Evolutionary conservation across 495 filamentous ascomycete species (phyloP).

Genomic region (Monascus purpureus): DNA sequence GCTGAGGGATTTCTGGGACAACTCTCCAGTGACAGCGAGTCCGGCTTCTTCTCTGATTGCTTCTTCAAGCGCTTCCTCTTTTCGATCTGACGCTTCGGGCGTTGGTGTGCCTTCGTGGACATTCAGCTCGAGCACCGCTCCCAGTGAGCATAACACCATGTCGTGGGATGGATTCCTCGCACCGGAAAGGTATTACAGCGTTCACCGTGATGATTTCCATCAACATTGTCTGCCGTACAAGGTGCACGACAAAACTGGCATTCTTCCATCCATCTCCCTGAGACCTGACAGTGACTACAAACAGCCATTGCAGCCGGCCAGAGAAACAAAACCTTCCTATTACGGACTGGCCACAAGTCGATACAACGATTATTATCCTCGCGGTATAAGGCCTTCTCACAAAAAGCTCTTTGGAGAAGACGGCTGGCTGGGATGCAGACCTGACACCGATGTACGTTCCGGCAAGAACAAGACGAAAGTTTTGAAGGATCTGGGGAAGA

Average conservation of each 20-base stretch:
- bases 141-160: slow-evolving; percentile 1
- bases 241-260: neutral
- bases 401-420: slow-evolving; percentile 41
- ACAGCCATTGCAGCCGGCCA: slow-evolving; percentile 1
- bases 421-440: slow-evolving; percentile 34
- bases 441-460: slow-evolving; percentile 14
- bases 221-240: slow-evolving; percentile 5
- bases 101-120: neutral
- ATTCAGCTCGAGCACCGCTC: slow-evolving; percentile 1
- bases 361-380: neutral
- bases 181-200: slow-evolving; percentile 1
- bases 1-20: slow-evolving; percentile 9
- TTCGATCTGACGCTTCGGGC: slow-evolving; percentile 1
- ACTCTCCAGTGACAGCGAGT: neutral
- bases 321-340: neutral
- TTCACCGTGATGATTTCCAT: slow-evolving; percentile 1
- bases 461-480: slow-evolving; percentile 18
- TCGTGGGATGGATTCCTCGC: neutral
- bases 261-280: slow-evolving; percentile 5
- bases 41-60: slow-evolving; percentile 1
- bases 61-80: slow-evolving; percentile 4
- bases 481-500: slow-evolving; percentile 27
- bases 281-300: slow-evolving; percentile 2
- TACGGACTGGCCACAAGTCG: neutral
- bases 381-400: slow-evolving; percentile 4